Base-by-base conservation (phyloP, 2,329 filamentous ascomycete species). In the Exserohilum rostratum region DNA sequence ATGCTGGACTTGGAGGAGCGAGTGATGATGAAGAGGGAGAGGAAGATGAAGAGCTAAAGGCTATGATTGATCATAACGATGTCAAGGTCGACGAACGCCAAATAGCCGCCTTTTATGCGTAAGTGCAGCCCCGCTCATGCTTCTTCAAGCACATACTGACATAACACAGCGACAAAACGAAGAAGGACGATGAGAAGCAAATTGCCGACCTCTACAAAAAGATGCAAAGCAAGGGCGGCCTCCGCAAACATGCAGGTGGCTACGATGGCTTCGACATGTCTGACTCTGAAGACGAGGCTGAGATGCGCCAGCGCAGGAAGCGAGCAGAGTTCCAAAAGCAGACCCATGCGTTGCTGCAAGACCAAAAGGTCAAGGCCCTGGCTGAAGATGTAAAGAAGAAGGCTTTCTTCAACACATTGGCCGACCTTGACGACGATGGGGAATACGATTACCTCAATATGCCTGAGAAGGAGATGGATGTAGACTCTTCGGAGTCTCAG, bases 291-390 rank as follows among this genome's bases (percentile, higher is more conserved):
- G 93, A 97, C 64, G 91, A 90, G 60, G 86, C 89, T 15, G 90
- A 93, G 67, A 85, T 89, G 27, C 85, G 87, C 39, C 86, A 90
- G 40, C 87, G 91, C 46, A 87, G 89, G 80, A 96, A 96, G 80
- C 88, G 91, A 47, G 84, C 88, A 34, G 91, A 97, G 69, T 96
- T 96, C 75, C 90, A 90, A 31, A 90, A 91, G 77, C 96, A 96
- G 89, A 89, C 92, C 52, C 92, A 91, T 73, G 90, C 93, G 6
- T 82, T 99, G 7, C 84, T 96, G 42, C 83, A 90, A 20, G 93
- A 98, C 68, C 93, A 96, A 74, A 91, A 91, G 33, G 86, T 99
- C 65, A 91, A 90, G 70, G 93, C 93, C 75, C 91, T 98, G 59
- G 92, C 91, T 30, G 87, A 91, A 71, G 92, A 96, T 66, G 90